Conservation (phyloP, 768 basidiomycete species). For the Kwoniella bestiolae region DNA sequence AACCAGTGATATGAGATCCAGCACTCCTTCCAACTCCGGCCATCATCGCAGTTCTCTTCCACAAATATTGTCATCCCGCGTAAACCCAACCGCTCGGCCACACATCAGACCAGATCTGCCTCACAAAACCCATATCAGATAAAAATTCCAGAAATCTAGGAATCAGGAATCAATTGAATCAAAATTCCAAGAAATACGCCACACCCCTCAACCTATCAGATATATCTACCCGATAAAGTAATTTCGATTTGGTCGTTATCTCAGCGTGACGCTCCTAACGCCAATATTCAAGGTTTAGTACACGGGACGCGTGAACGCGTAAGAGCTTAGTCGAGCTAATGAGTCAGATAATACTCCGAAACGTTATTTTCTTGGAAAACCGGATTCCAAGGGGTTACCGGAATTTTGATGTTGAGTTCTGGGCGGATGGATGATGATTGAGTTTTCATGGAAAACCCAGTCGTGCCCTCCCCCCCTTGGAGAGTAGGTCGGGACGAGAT, state of each 20-base stretch:
- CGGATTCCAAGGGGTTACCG: neutral
- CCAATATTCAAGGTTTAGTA: slow-evolving; percentile 3
- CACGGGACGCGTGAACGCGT: slow-evolving; percentile 23
- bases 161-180: too few species aligned
- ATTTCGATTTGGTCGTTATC: neutral
- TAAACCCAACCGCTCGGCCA: neutral
- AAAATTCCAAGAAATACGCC: neutral
- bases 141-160: too few species aligned
- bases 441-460: too few species aligned
- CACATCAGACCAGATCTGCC: neutral
- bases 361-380: neutral
- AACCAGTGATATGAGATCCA: too few species aligned
- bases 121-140: neutral
- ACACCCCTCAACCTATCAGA: neutral
- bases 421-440: too few species aligned
- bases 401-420: too few species aligned
- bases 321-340: too few species aligned
- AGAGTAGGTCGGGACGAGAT: too few species aligned
- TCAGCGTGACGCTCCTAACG: neutral
- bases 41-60: neutral
- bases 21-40: too few species aligned
- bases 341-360: slow-evolving; percentile 1
- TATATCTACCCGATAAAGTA: slow-evolving; percentile 13
- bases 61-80: too few species aligned
- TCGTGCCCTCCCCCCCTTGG: too few species aligned